Conservation (phyloP, 768 basidiomycete genomes). For the Psilocybe azurescens region DNA sequence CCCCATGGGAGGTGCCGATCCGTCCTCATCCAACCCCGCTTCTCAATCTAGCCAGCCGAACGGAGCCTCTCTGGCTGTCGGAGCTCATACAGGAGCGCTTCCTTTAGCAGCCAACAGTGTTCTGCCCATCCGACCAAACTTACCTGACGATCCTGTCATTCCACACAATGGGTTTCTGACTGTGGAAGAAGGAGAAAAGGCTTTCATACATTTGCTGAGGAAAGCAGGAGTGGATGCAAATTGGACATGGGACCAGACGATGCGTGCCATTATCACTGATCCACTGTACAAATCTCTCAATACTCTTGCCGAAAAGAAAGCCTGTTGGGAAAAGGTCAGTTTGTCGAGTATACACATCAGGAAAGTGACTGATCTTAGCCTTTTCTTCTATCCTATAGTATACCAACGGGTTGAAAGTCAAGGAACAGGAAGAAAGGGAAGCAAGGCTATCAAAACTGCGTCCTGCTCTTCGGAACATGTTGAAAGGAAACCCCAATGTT, state of each 20-base stretch:
- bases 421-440: constrained; percentile 88
- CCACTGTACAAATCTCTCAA: constrained; percentile 95
- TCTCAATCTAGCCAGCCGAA: constrained; percentile 55
- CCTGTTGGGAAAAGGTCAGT: constrained; percentile 89
- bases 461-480: constrained; percentile 85
- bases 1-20: constrained; percentile 56
- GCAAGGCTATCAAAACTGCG: constrained; percentile 83
- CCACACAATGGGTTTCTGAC: constrained; percentile 90
- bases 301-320: constrained; percentile 93
- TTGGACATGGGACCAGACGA: constrained; percentile 99
- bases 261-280: constrained; percentile 98
- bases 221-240: constrained; percentile 90
- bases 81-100: constrained; percentile 55
- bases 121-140: constrained; percentile 75
- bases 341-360: not conserved
- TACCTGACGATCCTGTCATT: constrained; percentile 87
- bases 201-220: constrained; percentile 88
- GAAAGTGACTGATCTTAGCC: constrained; percentile 6
- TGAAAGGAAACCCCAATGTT: constrained; percentile 86
- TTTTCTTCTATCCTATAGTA: constrained; percentile 53
- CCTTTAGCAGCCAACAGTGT: constrained; percentile 67
- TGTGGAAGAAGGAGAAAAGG: constrained; percentile 90
- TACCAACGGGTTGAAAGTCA: constrained; percentile 73
- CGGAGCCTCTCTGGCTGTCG: constrained; percentile 51
- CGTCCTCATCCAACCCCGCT: constrained; percentile 54